phyloP scores from a whole-genome alignment of 768 basidiomycete species.

The Cystobasidium tubakii region DNA sequence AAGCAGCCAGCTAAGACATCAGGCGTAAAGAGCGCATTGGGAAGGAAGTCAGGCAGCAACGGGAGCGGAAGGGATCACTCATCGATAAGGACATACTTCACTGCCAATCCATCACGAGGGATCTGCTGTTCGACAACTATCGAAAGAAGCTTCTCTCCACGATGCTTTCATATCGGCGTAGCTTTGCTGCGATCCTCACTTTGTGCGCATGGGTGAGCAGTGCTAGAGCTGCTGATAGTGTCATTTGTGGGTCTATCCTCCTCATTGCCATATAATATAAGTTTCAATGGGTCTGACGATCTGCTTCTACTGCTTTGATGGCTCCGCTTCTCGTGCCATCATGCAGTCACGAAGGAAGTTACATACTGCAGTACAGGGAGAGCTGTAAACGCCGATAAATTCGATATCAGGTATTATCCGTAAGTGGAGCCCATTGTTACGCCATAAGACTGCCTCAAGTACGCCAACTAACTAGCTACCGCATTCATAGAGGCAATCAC shows the following conservation, averaged over 20 bases:
- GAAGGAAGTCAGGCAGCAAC: too few species aligned
- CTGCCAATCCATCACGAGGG: too few species aligned
- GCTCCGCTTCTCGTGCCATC: not conserved
- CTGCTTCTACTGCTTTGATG: too few species aligned
- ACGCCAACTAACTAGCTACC: not conserved
- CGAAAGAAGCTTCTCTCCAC: not conserved
- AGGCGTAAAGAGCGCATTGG: too few species aligned
- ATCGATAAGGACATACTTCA: too few species aligned
- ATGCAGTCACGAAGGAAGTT: slow-evolving; percentile 23
- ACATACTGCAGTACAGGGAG: slow-evolving; percentile 31
- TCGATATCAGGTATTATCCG: slow-evolving; percentile 34
- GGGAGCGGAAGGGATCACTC: too few species aligned
- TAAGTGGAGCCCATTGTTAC: not conserved
- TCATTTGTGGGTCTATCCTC: not conserved
- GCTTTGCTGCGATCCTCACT: slow-evolving; percentile 3
- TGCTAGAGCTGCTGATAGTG: not conserved
- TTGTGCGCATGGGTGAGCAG: not conserved
- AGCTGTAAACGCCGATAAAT: slow-evolving; percentile 30
- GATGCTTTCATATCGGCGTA: not conserved
- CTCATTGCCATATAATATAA: not conserved
- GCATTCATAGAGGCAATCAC: slow-evolving; percentile 15
- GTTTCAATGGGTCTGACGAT: not conserved
- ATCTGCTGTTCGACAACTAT: too few species aligned
- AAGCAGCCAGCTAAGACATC: too few species aligned
- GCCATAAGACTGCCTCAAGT: too few species aligned